phyloP scores from a whole-genome alignment of 495 filamentous ascomycete genomes.

The Aspergillus kassunensis region DNA sequence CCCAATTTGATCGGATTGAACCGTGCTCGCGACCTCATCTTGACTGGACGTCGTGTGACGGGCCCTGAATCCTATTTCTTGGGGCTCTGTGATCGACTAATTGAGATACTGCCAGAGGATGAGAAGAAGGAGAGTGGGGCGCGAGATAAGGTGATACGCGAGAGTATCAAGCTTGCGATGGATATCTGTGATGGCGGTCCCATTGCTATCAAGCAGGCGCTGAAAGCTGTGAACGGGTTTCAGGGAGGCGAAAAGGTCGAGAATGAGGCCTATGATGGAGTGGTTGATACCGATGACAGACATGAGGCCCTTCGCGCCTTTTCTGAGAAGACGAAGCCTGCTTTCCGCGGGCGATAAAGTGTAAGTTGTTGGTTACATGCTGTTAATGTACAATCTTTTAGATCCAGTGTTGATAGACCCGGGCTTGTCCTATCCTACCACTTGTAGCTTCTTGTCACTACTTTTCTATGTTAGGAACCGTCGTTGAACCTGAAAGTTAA shows the following conservation, averaged over 20 bases:
- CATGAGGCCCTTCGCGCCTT: constrained; percentile 84
- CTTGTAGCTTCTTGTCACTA: too few relatives aligned
- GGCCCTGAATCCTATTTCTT: constrained; percentile 79
- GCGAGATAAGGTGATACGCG: constrained; percentile 60
- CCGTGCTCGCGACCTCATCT: constrained; percentile 75
- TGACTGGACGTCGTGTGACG: constrained; percentile 77
- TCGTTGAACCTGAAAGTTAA: too few relatives aligned
- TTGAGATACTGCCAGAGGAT: constrained; percentile 62
- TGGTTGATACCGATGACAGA: constrained; percentile 78
- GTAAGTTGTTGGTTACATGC: not conserved
- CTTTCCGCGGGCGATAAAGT: constrained; percentile 61
- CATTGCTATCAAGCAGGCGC: constrained; percentile 66
- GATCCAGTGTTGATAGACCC: not conserved
- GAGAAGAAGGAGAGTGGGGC: constrained; percentile 50
- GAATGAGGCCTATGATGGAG: constrained; percentile 71
- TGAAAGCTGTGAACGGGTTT: constrained; percentile 64
- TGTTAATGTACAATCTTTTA: not conserved
- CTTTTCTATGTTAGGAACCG: too few relatives aligned
- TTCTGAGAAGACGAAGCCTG: constrained; percentile 83
- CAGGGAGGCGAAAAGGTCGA: constrained; percentile 61
- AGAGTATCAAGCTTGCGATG: constrained; percentile 70
- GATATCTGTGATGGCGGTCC: constrained; percentile 88
- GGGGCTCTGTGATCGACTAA: constrained; percentile 78
- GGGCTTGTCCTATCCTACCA: too few relatives aligned
- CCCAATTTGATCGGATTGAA: constrained; percentile 68